A percentile compares a stretch with the other conserved stretches of the same genome.
Conservation (phyloP, 345 rosid species). For the Dovyalis caffra region DNA sequence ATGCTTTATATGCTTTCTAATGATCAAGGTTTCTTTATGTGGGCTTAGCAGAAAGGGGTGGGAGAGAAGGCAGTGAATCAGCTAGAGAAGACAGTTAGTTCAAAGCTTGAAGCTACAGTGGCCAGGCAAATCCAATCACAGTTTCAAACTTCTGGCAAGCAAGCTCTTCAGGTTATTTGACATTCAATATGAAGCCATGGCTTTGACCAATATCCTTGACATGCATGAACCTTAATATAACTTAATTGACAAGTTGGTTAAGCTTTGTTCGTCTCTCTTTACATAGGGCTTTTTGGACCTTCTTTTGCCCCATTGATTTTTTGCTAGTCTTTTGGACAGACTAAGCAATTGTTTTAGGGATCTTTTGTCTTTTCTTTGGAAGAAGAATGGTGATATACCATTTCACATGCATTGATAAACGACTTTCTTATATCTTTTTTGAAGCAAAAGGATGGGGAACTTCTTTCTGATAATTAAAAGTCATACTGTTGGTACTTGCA, state of each 20-base stretch:
- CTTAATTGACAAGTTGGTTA: not conserved
- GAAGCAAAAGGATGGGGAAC: not conserved
- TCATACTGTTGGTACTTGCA: slow-evolving; percentile 29
- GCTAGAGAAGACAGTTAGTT: slow-evolving; percentile 72
- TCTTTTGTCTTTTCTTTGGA: slow-evolving; percentile 3
- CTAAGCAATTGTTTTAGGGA: not conserved
- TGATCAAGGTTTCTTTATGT: not conserved
- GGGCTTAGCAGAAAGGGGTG: slow-evolving; percentile 57
- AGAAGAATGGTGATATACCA: not conserved
- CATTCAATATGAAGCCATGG: not conserved
- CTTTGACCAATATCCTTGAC: not conserved
- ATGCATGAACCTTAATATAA: not conserved
- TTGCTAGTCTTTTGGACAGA: not conserved
- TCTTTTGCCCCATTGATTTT: not conserved
- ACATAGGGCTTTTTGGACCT: not conserved
- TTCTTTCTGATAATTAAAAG: not conserved
- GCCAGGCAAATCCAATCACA: slow-evolving; percentile 82
- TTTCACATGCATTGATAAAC: not conserved
- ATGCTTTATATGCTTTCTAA: no score
- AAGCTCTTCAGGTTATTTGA: slow-evolving; percentile 73
- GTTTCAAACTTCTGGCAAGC: slow-evolving; percentile 93
- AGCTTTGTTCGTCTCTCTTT: not conserved
- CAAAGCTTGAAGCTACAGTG: slow-evolving; percentile 79
- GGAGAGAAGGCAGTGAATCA: slow-evolving; percentile 88
- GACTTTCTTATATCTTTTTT: not conserved